Evolutionary conservation across 2,329 filamentous ascomycete species (phyloP), one percentile per base, ranked within the genome.

Genomic region (Ophiostoma tasmaniense): DNA sequence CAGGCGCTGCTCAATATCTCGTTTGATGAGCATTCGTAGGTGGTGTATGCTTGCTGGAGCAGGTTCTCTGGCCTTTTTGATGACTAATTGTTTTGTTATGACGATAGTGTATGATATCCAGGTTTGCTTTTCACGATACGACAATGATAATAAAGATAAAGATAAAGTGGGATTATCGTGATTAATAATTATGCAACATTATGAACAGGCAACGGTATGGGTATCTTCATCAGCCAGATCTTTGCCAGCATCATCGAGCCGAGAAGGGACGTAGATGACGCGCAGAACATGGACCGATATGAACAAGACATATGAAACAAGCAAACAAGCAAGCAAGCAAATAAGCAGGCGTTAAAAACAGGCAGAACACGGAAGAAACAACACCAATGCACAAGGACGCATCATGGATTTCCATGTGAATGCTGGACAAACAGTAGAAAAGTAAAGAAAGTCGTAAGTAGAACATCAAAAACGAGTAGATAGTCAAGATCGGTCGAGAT

Each of bases 1-100:
- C 80, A 90, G 17, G 76, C 84, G 5, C 84, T 84, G 8, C 75
- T 91, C 52, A 88, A 86, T 75, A 81, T 35, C 11, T 66, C 70
- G 1, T 68, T 69, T 64, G 66, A 37, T 7, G 45, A 66, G 17
- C 30, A 70, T 22, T 20, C 4, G 30, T 30, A 30, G 33, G 25
- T 8, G 20, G n/a, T 25, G 7, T 22, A 13, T 64, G 20, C 22
- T 17, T 50, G 14, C 2, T 61, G 55, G 11, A 8, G 8, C 14
- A 13, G 22, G 50, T 14, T 25, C 50, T 55, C 25, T 25, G 50
- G 50, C 2, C 17, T 28, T 55, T 55, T 52, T n/a, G n/a, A n/a
- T n/a, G n/a, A n/a, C n/a, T n/a, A n/a, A n/a, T n/a, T 10, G 3
- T 0, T 10, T 52, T 52, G n/a, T n/a, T 33, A 45, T n/a, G 4